phyloP scores from a whole-genome alignment of 2,329 filamentous ascomycete genomes.

The Epichloe sp. region DNA sequence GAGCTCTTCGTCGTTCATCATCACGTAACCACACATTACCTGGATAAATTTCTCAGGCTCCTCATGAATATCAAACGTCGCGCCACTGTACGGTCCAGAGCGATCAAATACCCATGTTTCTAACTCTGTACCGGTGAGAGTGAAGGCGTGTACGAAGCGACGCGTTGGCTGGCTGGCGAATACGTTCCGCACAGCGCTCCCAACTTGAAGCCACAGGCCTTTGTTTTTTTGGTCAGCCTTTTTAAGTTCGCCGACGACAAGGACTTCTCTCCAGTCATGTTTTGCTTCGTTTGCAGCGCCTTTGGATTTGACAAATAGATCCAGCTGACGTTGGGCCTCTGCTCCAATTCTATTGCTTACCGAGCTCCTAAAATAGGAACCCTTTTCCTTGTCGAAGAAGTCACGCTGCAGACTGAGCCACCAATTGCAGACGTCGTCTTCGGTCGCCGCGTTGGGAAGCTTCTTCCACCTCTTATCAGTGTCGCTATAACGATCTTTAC shows the following conservation, averaged over 20 bases:
- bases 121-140: constrained; percentile 1
- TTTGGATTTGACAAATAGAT: not conserved
- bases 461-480: not conserved
- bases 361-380: not conserved
- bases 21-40: constrained; percentile 1
- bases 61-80: constrained; percentile 2
- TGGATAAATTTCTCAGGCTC: not conserved
- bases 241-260: not conserved
- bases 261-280: not conserved
- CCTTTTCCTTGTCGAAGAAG: not conserved
- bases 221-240: not conserved
- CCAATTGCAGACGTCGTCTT: constrained; percentile 1
- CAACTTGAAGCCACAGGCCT: constrained; percentile 1
- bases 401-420: not conserved
- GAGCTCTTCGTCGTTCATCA: constrained; percentile 6
- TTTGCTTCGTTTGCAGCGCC: not conserved
- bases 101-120: constrained; percentile 4
- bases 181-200: constrained; percentile 1
- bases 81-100: constrained; percentile 4
- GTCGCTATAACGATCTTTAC: not conserved
- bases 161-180: not conserved
- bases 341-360: not conserved
- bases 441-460: not conserved
- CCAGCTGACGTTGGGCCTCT: not conserved
- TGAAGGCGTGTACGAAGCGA: not conserved